These are phyloP conservation scores for Termitomyces sp. DNA, from an alignment of 768 basidiomycete genomes.

Conservation along the genomic window DNA sequence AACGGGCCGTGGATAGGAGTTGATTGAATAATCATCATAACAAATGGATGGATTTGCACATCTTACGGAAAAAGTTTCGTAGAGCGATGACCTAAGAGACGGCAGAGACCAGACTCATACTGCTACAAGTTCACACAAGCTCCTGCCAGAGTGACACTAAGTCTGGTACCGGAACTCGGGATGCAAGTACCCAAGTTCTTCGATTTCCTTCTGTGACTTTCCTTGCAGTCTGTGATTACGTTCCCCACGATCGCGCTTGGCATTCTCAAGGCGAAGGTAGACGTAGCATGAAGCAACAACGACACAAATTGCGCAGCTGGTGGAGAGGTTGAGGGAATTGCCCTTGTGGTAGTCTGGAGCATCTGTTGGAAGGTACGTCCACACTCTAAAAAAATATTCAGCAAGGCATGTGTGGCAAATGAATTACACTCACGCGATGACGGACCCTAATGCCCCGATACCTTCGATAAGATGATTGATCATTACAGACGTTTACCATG, in stretches of 20 bases:
- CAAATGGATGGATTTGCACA: not conserved
- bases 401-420: not conserved
- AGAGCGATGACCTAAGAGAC: too few relatives aligned
- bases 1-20: not conserved
- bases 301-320: slow-evolving; percentile 25
- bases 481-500: not conserved
- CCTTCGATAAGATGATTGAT: slow-evolving; percentile 16
- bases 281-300: slow-evolving; percentile 23
- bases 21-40: too few relatives aligned
- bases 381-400: slow-evolving; percentile 24
- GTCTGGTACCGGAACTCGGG: slow-evolving; percentile 38
- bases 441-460: slow-evolving; percentile 36
- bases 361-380: slow-evolving; percentile 42
- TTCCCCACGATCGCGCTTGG: slow-evolving; percentile 34
- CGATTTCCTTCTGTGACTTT: slow-evolving; percentile 29
- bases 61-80: not conserved
- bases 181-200: slow-evolving; percentile 38
- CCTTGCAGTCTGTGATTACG: slow-evolving; percentile 34
- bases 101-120: not conserved
- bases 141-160: not conserved
- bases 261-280: slow-evolving; percentile 38
- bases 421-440: slow-evolving; percentile 34
- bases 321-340: slow-evolving; percentile 39
- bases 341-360: slow-evolving; percentile 42
- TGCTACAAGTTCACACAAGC: not conserved